Percentiles rank a stretch among this genome's conserved stretches.
These are phyloP conservation scores for Pseudocohnilembus persalinus DNA, from an alignment of 169 alveolate genomes.

Conservation along the genomic window DNA sequence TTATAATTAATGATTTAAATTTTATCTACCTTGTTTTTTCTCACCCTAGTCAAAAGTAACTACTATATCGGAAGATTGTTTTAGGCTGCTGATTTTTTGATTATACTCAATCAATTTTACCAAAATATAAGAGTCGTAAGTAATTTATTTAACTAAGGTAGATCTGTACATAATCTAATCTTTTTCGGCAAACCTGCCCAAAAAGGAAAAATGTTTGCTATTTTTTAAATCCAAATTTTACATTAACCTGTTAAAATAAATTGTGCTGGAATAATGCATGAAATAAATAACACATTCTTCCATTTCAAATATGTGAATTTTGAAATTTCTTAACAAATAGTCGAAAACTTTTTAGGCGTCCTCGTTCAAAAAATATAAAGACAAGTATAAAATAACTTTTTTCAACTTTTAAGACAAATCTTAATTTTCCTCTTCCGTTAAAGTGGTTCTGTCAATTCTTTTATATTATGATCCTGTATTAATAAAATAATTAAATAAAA, in stretches of 20 bases:
- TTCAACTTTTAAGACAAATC: neutral
- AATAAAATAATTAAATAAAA: too few relatives aligned
- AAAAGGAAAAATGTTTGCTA: conserved; percentile 9
- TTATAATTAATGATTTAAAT: too few relatives aligned
- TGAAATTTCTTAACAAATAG: conserved; percentile 12
- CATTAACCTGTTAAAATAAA: conserved; percentile 7
- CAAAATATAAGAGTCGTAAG: conserved; percentile 3
- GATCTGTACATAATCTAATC: conserved; percentile 3
- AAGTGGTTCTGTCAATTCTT: conserved; percentile 19
- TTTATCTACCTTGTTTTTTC: too few relatives aligned
- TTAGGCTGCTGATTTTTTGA: neutral
- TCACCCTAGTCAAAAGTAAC: neutral
- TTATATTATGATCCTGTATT: conserved; percentile 13
- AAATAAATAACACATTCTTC: neutral
- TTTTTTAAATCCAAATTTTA: neutral
- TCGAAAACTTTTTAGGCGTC: conserved; percentile 17
- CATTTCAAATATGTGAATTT: conserved; percentile 6
- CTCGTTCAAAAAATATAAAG: conserved; percentile 12
- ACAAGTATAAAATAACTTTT: neutral
- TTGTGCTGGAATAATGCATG: conserved; percentile 11
- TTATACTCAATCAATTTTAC: conserved; percentile 3
- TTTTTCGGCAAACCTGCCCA: neutral
- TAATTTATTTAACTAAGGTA: conserved; percentile 8
- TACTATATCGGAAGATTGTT: neutral
- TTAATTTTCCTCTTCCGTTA: conserved; percentile 2